These are phyloP conservation scores for Ephemerocybe angulata DNA, from an alignment of 768 basidiomycete genomes.

Conservation along the genomic window DNA sequence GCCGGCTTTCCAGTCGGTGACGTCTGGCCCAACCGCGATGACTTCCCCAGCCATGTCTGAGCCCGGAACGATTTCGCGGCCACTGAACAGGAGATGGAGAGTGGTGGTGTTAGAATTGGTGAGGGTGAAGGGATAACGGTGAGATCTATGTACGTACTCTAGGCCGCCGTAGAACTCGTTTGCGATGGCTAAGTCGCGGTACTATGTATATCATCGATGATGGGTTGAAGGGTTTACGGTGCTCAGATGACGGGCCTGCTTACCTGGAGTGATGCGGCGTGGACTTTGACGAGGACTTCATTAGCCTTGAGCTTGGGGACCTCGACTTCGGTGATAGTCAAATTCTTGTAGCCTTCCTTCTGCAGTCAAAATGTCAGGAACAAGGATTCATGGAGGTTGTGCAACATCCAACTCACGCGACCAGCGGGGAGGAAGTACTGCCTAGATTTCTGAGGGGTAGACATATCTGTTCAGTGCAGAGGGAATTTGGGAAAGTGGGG, in stretches of 20 bases:
- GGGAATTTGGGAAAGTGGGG: too few species aligned
- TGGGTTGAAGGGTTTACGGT: too few species aligned
- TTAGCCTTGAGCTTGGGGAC: constrained; percentile 33
- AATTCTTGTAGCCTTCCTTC: constrained; percentile 20
- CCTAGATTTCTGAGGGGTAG: too few species aligned
- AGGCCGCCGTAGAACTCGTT: constrained; percentile 36
- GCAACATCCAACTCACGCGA: too few species aligned
- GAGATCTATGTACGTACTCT: too few species aligned
- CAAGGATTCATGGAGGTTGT: too few species aligned
- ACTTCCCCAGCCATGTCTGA: constrained; percentile 60
- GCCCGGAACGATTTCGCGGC: constrained; percentile 30
- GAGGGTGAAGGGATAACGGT: too few species aligned
- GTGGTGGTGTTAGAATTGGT: too few species aligned
- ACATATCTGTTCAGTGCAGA: too few species aligned
- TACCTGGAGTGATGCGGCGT: constrained; percentile 55
- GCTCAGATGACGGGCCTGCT: neutral
- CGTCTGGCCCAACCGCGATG: constrained; percentile 40
- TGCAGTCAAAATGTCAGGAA: too few species aligned
- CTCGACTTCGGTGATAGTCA: constrained; percentile 22
- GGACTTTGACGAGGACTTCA: constrained; percentile 54
- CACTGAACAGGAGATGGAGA: too few species aligned
- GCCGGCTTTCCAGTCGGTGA: constrained; percentile 48
- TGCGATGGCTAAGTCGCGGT: constrained; percentile 46
- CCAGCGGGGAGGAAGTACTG: too few species aligned
- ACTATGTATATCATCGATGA: constrained; percentile 26